Base-by-base conservation (phyloP, 305 asterid genomes). In the Solanum hybrid region DNA sequence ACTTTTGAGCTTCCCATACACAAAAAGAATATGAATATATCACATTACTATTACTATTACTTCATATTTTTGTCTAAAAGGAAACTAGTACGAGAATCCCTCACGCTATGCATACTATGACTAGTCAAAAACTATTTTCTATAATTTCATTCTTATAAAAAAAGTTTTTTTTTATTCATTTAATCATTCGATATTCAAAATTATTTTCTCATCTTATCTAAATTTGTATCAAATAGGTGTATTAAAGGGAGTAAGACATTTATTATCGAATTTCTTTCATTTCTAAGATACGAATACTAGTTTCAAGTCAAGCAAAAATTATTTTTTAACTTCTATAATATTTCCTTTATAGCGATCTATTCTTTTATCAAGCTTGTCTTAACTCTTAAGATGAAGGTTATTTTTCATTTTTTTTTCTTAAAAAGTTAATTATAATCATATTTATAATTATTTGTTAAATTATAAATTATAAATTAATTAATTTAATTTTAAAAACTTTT, bases 1-100 rank as follows among this genome's bases (percentile, higher is more conserved):
- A 85, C 92, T 84, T 90, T 86, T 91, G 29, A 29, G 42, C 10
- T 27, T 16, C 35, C 36, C n/a, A 69, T 64, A 56, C 73, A 56
- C 38, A 78, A 80, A 86, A 89, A 81, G 87, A 87, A 79, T 46
- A 84, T 16, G 1, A 90, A 90, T 56, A 73, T 12, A 27, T 75
- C 2, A n/a, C 8, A 27, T 5, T 69, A 69, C 13, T n/a, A 69
- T 6, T 27, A 32, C 27, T 64, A n/a, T n/a, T 66, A 75, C 12
- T 81, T 46, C 29, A 51, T 29, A 8, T 51, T 38, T 56, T 51
- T 81, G 79, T 78, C 88, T 31, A 88, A 78, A 91, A 51, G 31
- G 64, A 64, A 85, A 85, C 88, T 69, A 22, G 92, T 91, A 91
- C 92, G 92, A 91, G 92, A 91, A 91, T 91, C 88, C 86, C 56